These are phyloP conservation scores for Tolypocladium capitatum DNA, from an alignment of 2,329 filamentous ascomycete species.

Conservation along the genomic window DNA sequence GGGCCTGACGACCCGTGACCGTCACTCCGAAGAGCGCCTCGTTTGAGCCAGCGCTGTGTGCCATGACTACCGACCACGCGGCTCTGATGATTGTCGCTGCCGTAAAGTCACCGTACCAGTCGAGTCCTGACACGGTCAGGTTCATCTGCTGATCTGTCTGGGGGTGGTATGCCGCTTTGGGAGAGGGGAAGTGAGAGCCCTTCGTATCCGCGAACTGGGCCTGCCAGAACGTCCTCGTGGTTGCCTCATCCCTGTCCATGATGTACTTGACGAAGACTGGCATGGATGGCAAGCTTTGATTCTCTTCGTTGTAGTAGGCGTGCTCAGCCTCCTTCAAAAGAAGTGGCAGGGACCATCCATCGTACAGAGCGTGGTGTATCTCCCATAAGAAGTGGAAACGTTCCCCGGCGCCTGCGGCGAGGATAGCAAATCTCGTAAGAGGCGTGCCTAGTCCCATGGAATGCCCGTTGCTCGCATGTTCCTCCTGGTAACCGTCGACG, in stretches of 20 bases:
- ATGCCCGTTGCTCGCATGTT: not conserved
- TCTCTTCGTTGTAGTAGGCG: conserved; percentile 4
- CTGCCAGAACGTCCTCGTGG: conserved; percentile 25
- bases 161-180: conserved; percentile 1
- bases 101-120: conserved; percentile 6
- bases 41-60: conserved; percentile 18
- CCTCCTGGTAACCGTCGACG: not conserved
- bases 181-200: conserved; percentile 4
- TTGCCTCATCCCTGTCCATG: conserved; percentile 12
- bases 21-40: conserved; percentile 18
- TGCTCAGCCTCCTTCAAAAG: conserved; percentile 6
- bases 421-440: conserved; percentile 4
- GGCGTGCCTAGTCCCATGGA: conserved; percentile 6
- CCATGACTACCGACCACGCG: conserved; percentile 19
- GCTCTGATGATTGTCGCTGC: conserved; percentile 12
- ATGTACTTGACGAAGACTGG: conserved; percentile 30
- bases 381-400: conserved; percentile 6
- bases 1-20: conserved; percentile 13
- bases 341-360: conserved; percentile 37
- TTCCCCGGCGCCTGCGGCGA: not conserved
- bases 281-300: conserved; percentile 8
- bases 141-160: conserved; percentile 1
- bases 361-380: conserved; percentile 32
- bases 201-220: conserved; percentile 19
- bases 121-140: conserved; percentile 1